Evolutionary conservation across 148 eudicot genomes (phyloP).

Genomic region (Spergularia marina): DNA sequence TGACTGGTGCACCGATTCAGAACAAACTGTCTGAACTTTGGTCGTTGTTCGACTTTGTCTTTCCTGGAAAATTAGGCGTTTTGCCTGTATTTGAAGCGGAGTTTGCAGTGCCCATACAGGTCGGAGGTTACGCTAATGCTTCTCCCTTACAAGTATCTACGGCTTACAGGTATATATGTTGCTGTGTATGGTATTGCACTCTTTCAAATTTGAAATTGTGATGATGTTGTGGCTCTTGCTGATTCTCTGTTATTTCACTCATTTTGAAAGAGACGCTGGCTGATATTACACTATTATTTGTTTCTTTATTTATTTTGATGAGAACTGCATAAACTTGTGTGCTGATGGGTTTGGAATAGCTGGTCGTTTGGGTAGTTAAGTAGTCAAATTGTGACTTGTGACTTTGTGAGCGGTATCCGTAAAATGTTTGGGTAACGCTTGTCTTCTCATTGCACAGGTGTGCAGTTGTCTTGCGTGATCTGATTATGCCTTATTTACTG

Average conservation of each 20-base stretch:
- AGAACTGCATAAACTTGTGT: too few relatives aligned
- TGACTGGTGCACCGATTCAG: constrained; percentile 99
- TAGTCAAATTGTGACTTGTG: background rate
- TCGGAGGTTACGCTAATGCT: constrained; percentile 99
- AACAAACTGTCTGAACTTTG: constrained; percentile 89
- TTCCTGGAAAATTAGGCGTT: constrained; percentile 99
- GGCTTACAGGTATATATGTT: constrained; percentile 71
- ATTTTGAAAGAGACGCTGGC: background rate
- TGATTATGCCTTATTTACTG: constrained; percentile 95
- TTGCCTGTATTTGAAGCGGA: constrained; percentile 97
- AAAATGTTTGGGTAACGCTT: constrained; percentile 13
- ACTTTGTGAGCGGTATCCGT: background rate
- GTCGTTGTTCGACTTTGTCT: constrained; percentile 98
- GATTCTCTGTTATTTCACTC: background rate
- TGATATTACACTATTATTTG: too few relatives aligned
- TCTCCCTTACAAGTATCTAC: constrained; percentile 97
- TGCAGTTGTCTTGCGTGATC: constrained; percentile 93
- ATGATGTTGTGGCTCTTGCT: background rate
- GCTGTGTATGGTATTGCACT: constrained; percentile 5
- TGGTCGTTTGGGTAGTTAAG: too few relatives aligned
- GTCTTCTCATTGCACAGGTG: constrained; percentile 52
- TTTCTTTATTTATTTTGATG: too few relatives aligned
- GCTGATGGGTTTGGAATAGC: too few relatives aligned
- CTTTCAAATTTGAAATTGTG: background rate
- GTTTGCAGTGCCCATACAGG: constrained; percentile 90